A percentile compares a stretch with the other conserved stretches of the same genome.
phyloP scores from a whole-genome alignment of 139 green algal species.

The Chlorella sorokiniana region DNA sequence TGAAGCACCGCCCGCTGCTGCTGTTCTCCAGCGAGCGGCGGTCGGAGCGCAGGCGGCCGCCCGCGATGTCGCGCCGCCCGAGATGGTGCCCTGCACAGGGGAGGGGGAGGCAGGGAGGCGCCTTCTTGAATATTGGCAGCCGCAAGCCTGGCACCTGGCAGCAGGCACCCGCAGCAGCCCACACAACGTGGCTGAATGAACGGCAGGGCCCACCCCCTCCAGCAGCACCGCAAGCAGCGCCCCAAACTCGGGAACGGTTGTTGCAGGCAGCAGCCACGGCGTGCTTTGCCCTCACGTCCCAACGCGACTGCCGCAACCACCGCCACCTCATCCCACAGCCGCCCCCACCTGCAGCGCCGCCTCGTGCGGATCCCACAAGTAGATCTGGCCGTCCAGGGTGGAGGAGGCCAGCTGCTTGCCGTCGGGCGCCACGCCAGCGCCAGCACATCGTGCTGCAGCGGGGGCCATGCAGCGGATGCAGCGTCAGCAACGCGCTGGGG shows the following conservation, averaged over 20 bases:
- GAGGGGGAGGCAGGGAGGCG: too few relatives aligned
- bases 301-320: not conserved
- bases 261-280: too few relatives aligned
- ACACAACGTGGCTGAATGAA: too few relatives aligned
- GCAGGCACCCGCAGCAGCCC: too few relatives aligned
- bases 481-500: not conserved
- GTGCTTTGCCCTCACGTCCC: not conserved
- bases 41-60: constrained; percentile 75
- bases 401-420: constrained; percentile 84
- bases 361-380: constrained; percentile 92
- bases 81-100: constrained; percentile 66
- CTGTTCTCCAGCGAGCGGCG: constrained; percentile 71
- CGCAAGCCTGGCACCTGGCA: too few relatives aligned
- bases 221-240: too few relatives aligned
- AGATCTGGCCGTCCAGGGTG: constrained; percentile 93
- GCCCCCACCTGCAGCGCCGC: constrained; percentile 58
- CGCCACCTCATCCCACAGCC: not conserved
- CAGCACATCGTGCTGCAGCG: constrained; percentile 85
- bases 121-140: too few relatives aligned
- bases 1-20: constrained; percentile 80
- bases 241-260: too few relatives aligned
- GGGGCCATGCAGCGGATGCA: not conserved
- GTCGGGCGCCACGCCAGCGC: constrained; percentile 84
- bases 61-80: constrained; percentile 90
- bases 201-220: too few relatives aligned